phyloP scores from a whole-genome alignment of 2,329 filamentous ascomycete genomes.

The Diaporthe sp. region DNA sequence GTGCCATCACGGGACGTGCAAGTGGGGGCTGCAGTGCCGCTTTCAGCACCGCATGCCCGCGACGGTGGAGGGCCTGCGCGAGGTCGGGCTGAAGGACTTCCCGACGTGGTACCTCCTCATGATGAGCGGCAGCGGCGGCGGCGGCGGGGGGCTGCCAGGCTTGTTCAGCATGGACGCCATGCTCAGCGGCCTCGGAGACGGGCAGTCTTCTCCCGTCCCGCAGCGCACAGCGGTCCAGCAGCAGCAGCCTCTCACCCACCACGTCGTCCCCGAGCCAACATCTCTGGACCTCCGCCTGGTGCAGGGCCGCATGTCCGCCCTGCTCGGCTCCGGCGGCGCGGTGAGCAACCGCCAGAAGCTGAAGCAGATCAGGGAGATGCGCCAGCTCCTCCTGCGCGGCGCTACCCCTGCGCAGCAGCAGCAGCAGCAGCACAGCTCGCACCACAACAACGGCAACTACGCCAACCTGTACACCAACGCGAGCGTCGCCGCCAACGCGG shows the following conservation, averaged over 20 bases:
- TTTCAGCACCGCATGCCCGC: slow-evolving; percentile 62
- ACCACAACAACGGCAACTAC: not conserved
- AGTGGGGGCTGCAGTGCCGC: slow-evolving; percentile 57
- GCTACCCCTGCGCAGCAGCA: not conserved
- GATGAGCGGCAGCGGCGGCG: not conserved
- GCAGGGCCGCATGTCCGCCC: slow-evolving; percentile 29
- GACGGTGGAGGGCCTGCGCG: slow-evolving; percentile 53
- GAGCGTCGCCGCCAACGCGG: slow-evolving; percentile 31
- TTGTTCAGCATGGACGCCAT: not conserved
- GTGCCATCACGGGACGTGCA: slow-evolving; percentile 62
- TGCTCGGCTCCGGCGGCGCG: slow-evolving; percentile 1
- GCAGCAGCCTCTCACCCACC: not conserved
- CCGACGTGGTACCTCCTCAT: slow-evolving; percentile 57
- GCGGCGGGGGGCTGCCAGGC: not conserved
- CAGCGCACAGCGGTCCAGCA: not conserved
- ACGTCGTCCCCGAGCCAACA: not conserved
- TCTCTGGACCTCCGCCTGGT: slow-evolving; percentile 17
- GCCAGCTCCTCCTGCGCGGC: slow-evolving; percentile 17
- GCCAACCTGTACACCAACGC: slow-evolving; percentile 26
- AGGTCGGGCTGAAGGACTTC: slow-evolving; percentile 56
- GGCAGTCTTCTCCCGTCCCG: not conserved
- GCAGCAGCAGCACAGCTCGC: not conserved
- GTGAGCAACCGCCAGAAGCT: slow-evolving; percentile 8
- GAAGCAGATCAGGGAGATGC: slow-evolving; percentile 29
- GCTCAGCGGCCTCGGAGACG: not conserved